Evolutionary conservation across 148 eudicot genomes (phyloP).

Genomic region (Camellia sinensis): DNA sequence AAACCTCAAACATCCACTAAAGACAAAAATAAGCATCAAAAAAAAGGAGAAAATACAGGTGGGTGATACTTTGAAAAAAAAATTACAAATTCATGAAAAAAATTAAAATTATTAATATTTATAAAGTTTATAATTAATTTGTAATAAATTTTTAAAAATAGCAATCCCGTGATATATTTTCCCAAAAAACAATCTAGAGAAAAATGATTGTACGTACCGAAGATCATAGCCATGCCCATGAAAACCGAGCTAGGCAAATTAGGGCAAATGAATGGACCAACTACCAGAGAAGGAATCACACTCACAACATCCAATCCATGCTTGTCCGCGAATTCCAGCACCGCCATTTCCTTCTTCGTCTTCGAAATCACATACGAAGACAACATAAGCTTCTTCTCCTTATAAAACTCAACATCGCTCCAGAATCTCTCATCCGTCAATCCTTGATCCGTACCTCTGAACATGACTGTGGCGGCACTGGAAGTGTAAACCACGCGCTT

Average conservation of each 20-base stretch:
- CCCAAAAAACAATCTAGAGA: no score
- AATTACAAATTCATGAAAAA: no score
- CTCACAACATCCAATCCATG: conserved; percentile 28
- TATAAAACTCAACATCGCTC: conserved; percentile 19
- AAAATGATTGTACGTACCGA: background rate
- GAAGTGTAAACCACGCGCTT: conserved; percentile 35
- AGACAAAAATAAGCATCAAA: no score
- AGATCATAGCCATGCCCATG: conserved; percentile 13
- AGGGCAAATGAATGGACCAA: conserved; percentile 31
- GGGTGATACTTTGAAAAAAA: no score
- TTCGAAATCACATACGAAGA: conserved; percentile 19
- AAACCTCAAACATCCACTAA: no score
- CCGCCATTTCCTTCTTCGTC: conserved; percentile 19
- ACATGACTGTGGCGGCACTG: conserved; percentile 14
- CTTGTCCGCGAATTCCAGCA: conserved; percentile 25
- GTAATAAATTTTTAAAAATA: no score
- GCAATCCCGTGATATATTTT: no score
- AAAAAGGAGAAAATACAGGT: no score
- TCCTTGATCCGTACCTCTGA: background rate
- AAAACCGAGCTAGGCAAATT: conserved; percentile 15
- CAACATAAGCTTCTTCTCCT: background rate
- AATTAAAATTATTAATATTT: no score
- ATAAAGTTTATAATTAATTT: no score
- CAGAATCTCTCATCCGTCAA: conserved; percentile 19
- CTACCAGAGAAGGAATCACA: conserved; percentile 18